phyloP scores from a whole-genome alignment of 2,329 filamentous ascomycete species.

The Alternaria triticimaculans region DNA sequence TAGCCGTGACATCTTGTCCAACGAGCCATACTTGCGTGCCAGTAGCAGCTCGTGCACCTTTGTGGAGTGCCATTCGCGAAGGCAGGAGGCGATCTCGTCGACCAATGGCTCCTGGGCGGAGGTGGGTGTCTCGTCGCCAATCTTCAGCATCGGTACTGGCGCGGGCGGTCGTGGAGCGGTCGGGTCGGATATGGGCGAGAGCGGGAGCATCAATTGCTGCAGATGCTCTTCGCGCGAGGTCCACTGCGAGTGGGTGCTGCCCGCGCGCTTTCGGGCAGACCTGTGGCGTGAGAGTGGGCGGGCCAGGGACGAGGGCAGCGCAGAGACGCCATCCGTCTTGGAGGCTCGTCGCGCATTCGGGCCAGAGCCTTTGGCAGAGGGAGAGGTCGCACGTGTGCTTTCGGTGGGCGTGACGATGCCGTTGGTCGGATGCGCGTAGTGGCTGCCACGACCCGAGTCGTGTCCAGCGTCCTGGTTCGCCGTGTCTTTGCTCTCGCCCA shows the following conservation, averaged over 20 bases:
- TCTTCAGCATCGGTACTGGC: constrained; percentile 95
- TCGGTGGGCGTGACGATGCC: constrained; percentile 49
- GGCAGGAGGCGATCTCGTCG: constrained; percentile 95
- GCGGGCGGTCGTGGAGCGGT: constrained; percentile 79
- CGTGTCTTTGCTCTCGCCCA: constrained; percentile 64
- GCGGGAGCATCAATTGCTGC: constrained; percentile 46
- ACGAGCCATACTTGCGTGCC: constrained; percentile 76
- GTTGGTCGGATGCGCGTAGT: constrained; percentile 39
- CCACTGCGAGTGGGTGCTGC: constrained; percentile 47
- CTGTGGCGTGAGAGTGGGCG: constrained; percentile 37
- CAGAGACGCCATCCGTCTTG: constrained; percentile 34
- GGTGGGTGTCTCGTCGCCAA: constrained; percentile 94
- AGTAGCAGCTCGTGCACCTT: constrained; percentile 92
- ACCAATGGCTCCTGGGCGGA: constrained; percentile 89
- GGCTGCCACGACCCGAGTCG: constrained; percentile 26
- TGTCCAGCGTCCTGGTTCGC: constrained; percentile 17
- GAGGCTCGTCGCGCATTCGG: constrained; percentile 27
- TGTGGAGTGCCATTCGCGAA: constrained; percentile 98
- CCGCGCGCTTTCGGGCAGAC: constrained; percentile 42
- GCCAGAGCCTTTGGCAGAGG: constrained; percentile 22
- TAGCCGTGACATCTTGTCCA: constrained; percentile 82
- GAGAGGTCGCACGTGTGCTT: constrained; percentile 43
- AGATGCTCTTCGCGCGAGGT: constrained; percentile 49
- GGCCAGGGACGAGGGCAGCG: constrained; percentile 30
- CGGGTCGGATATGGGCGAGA: constrained; percentile 61